These are phyloP conservation scores for Orbilia javanica DNA, from an alignment of 2,329 filamentous ascomycete genomes.

Conservation along the genomic window DNA sequence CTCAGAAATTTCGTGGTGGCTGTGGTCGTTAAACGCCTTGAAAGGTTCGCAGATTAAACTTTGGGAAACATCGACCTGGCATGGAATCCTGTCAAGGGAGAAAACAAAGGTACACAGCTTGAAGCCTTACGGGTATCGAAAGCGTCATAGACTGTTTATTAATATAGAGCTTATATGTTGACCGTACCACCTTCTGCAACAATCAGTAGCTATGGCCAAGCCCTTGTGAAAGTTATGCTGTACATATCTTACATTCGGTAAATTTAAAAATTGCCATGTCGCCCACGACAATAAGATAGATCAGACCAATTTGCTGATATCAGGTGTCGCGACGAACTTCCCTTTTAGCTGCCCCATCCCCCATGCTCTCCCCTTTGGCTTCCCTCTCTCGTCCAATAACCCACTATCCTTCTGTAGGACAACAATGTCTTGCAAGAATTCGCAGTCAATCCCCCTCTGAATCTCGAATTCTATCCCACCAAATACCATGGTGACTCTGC, in stretches of 20 bases:
- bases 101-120: background rate
- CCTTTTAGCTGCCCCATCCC: constrained; percentile 74
- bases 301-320: constrained; percentile 63
- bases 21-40: background rate
- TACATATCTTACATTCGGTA: constrained; percentile 47
- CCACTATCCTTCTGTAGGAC: constrained; percentile 63
- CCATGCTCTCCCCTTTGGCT: constrained; percentile 64
- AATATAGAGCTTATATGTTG: background rate
- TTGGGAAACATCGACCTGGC: constrained; percentile 5
- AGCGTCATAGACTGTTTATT: constrained; percentile 11
- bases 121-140: background rate
- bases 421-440: constrained; percentile 74
- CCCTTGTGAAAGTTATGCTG: too few species aligned
- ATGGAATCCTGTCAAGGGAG: background rate
- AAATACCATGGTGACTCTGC: constrained; percentile 74
- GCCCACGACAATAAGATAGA: too few species aligned
- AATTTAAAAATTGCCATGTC: too few species aligned
- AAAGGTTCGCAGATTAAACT: background rate
- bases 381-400: constrained; percentile 60
- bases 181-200: constrained; percentile 7
- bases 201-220: too few species aligned
- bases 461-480: constrained; percentile 73
- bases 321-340: constrained; percentile 74
- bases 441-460: constrained; percentile 70
- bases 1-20: constrained; percentile 15